Conservation (phyloP, 768 basidiomycete species). For the Tulasnella sp. region DNA sequence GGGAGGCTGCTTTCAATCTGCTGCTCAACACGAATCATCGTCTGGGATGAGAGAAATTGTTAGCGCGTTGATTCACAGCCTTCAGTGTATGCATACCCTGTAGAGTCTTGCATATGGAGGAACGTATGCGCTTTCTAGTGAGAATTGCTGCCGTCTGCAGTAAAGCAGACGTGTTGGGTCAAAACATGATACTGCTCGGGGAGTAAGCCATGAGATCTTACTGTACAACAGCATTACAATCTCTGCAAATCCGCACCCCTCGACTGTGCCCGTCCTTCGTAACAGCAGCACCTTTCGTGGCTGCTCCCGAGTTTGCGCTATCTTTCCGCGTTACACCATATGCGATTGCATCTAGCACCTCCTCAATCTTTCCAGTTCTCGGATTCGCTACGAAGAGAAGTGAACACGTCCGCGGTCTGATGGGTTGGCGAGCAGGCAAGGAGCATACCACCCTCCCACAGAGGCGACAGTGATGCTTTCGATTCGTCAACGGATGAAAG, state of each 20-base stretch:
- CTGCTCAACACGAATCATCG: constrained; percentile 61
- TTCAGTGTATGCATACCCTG: constrained; percentile 35
- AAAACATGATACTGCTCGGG: background rate
- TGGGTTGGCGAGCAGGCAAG: constrained; percentile 61
- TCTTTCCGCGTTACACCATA: constrained; percentile 51
- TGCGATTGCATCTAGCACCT: constrained; percentile 41
- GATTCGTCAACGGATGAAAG: constrained; percentile 82
- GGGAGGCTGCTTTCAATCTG: constrained; percentile 86
- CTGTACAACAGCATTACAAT: constrained; percentile 70
- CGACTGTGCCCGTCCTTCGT: constrained; percentile 62
- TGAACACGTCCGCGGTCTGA: constrained; percentile 60
- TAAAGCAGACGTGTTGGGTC: background rate
- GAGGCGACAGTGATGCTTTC: constrained; percentile 92
- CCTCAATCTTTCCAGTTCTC: constrained; percentile 63
- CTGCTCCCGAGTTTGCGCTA: background rate
- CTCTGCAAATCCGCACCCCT: constrained; percentile 77
- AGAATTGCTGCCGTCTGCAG: constrained; percentile 66
- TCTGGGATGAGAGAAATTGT: constrained; percentile 29
- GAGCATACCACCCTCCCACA: constrained; percentile 91
- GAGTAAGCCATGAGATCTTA: constrained; percentile 15
- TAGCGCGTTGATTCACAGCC: background rate
- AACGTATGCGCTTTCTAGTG: constrained; percentile 45
- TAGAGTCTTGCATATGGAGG: constrained; percentile 62
- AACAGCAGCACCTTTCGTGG: background rate
- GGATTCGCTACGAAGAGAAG: constrained; percentile 78